Conservation (phyloP, 371 early-diverging fungal species). For the Rhizopus arrhizus region DNA sequence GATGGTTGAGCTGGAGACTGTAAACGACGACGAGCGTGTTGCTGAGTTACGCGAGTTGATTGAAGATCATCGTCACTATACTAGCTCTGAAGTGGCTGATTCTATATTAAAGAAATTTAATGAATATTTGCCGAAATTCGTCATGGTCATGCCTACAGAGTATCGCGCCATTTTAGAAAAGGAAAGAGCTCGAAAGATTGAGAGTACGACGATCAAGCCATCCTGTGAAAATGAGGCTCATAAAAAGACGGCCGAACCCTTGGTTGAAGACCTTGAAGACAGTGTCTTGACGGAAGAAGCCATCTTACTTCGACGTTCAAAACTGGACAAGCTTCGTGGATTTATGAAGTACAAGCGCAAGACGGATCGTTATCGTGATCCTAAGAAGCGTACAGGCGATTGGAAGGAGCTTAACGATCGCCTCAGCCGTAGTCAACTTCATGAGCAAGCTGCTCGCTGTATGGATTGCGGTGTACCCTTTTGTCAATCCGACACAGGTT, state of each 20-base stretch:
- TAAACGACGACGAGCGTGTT: conserved; percentile 78
- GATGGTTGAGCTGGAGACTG: conserved; percentile 85
- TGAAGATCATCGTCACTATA: conserved; percentile 78
- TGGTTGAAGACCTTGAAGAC: conserved; percentile 90
- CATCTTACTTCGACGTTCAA: conserved; percentile 64
- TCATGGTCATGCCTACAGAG: conserved; percentile 95
- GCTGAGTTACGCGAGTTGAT: conserved; percentile 76
- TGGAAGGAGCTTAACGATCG: conserved; percentile 94
- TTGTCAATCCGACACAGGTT: conserved; percentile 95
- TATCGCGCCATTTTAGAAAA: conserved; percentile 79
- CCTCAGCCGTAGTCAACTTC: conserved; percentile 75
- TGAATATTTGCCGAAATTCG: conserved; percentile 73
- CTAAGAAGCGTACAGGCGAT: conserved; percentile 79
- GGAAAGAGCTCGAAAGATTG: conserved; percentile 55
- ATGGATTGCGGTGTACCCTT: conserved; percentile 98
- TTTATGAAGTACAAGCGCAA: conserved; percentile 93
- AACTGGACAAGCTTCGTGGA: conserved; percentile 82
- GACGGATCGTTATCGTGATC: conserved; percentile 84
- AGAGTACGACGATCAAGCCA: conserved; percentile 38
- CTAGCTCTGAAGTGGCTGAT: conserved; percentile 85
- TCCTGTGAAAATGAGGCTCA: conserved; percentile 26
- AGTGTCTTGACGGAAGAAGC: conserved; percentile 74
- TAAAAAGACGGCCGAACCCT: conserved; percentile 54
- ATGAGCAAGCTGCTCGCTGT: conserved; percentile 94
- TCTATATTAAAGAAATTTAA: conserved; percentile 75